phyloP scores from a whole-genome alignment of 306 rosid species.

The Casuarina equisetifolia region DNA sequence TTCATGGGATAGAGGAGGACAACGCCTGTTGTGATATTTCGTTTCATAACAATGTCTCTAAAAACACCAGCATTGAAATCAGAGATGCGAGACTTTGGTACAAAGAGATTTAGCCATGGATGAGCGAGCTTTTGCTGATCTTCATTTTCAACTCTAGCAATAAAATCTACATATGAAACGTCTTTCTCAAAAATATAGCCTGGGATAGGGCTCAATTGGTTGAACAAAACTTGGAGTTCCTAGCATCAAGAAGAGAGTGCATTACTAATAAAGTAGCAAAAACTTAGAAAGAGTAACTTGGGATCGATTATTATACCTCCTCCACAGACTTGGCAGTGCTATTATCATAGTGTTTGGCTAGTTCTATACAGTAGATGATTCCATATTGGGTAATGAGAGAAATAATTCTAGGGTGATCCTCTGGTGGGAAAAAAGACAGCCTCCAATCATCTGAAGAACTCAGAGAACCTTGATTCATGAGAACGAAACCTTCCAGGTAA shows the following conservation, averaged over 20 bases:
- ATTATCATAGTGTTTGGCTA: conserved; percentile 64
- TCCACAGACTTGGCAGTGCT: conserved; percentile 31
- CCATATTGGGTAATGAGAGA: conserved; percentile 45
- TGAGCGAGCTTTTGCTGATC: conserved; percentile 66
- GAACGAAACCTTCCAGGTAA: conserved; percentile 73
- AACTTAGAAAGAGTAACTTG: no score
- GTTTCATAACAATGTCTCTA: conserved; percentile 57
- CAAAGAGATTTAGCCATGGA: conserved; percentile 86
- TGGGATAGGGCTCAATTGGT: conserved; percentile 56
- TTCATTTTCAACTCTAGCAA: conserved; percentile 60
- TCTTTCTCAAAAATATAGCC: conserved; percentile 67
- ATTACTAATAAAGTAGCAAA: no score
- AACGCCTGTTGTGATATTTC: conserved; percentile 67
- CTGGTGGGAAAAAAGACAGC: conserved; percentile 79
- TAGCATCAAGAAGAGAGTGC: conserved; percentile 5
- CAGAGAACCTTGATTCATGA: conserved; percentile 61
- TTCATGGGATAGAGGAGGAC: conserved; percentile 80
- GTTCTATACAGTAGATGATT: conserved; percentile 73
- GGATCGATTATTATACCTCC: conserved; percentile 40
- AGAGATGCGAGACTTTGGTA: conserved; percentile 60
- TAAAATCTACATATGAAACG: conserved; percentile 59
- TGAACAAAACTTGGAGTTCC: conserved; percentile 50
- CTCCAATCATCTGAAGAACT: conserved; percentile 66
- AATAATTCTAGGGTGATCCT: conserved; percentile 60
- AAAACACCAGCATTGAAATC: conserved; percentile 64